Conservation (phyloP, 495 filamentous ascomycete species). For the Podospora bellae-mahoneyi region DNA sequence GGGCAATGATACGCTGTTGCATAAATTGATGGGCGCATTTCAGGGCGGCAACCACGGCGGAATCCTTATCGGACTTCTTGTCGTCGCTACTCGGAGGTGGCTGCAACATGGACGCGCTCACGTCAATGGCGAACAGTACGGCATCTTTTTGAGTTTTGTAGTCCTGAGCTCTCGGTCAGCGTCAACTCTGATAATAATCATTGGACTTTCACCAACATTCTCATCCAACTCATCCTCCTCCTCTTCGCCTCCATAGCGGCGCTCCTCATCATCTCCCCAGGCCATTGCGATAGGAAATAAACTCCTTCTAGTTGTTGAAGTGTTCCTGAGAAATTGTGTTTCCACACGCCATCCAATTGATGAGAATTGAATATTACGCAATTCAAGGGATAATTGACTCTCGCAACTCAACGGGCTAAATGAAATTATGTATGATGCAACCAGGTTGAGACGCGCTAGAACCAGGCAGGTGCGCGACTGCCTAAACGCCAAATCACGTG, state of each 20-base stretch:
- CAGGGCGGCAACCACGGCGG: constrained; percentile 73
- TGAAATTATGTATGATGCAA: background rate
- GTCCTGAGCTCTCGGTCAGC: constrained; percentile 49
- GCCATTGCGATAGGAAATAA: constrained; percentile 32
- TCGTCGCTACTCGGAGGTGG: constrained; percentile 59
- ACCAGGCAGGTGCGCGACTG: background rate
- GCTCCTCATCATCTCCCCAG: constrained; percentile 43
- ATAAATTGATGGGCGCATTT: constrained; percentile 94
- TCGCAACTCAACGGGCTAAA: background rate
- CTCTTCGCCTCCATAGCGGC: constrained; percentile 49
- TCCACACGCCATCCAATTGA: background rate
- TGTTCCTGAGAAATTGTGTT: background rate
- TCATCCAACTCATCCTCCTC: constrained; percentile 75
- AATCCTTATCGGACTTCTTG: constrained; percentile 71
- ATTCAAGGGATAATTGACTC: background rate
- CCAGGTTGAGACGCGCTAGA: constrained; percentile 11
- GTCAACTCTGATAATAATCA: background rate
- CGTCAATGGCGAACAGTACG: constrained; percentile 90
- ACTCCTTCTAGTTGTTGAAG: background rate
- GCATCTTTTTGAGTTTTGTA: constrained; percentile 95
- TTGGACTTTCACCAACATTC: constrained; percentile 16
- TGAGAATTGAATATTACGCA: background rate
- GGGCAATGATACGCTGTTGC: constrained; percentile 96
- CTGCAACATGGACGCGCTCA: constrained; percentile 84
- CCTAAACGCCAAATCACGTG: constrained; percentile 20